phyloP scores from a whole-genome alignment of 2,329 filamentous ascomycete species.

The Leptoxyphium fumago region DNA sequence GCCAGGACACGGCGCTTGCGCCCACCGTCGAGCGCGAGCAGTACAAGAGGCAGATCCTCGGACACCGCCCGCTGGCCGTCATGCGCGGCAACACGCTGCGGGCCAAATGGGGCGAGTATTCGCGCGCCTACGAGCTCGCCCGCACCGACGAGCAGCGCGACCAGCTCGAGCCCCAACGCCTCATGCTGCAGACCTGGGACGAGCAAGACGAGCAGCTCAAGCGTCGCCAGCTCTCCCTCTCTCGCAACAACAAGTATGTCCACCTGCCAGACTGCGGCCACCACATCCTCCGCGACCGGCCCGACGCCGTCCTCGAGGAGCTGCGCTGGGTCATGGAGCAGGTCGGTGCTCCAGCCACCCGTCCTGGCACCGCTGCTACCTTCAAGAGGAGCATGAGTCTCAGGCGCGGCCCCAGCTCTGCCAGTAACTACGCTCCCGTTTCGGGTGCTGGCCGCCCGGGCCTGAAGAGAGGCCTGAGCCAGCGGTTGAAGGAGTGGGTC shows the following conservation, averaged over 20 bases:
- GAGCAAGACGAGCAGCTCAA: conserved; percentile 14
- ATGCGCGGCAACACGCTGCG: conserved; percentile 18
- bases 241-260: conserved; percentile 16
- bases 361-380: neutral
- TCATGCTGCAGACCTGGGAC: conserved; percentile 20
- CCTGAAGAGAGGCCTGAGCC: neutral
- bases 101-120: conserved; percentile 1
- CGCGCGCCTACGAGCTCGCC: neutral
- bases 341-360: neutral
- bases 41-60: conserved; percentile 14
- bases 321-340: conserved; percentile 18
- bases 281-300: conserved; percentile 22
- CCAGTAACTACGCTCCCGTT: neutral
- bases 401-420: neutral
- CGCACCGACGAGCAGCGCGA: conserved; percentile 6
- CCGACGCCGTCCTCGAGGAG: conserved; percentile 23
- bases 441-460: neutral
- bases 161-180: conserved; percentile 22
- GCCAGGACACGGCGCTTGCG: conserved; percentile 19
- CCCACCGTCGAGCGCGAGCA: conserved; percentile 20
- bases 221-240: conserved; percentile 21
- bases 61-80: conserved; percentile 21
- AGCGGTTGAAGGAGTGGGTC: neutral
- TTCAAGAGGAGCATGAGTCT: neutral
- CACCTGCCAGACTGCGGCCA: conserved; percentile 22